A percentile compares a stretch with the other conserved stretches of the same genome.
Conservation (phyloP, 345 rosid genomes). For the Durio zibethinus region DNA sequence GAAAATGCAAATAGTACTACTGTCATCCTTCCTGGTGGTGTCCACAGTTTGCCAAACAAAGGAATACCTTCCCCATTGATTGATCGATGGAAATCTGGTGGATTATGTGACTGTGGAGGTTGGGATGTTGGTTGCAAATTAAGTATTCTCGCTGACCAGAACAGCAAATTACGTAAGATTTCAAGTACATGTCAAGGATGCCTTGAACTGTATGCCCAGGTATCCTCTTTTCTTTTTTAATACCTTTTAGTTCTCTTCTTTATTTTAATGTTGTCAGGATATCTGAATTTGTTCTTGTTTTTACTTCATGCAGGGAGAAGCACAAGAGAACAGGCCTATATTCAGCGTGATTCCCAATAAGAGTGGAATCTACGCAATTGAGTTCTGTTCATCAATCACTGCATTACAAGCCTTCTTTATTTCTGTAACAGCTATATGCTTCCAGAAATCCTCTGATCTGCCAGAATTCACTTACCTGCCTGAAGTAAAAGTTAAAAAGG, state of each 20-base stretch:
- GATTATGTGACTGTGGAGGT: conserved; percentile 91
- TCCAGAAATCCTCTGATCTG: conserved; percentile 36
- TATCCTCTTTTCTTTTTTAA: conserved; percentile 17
- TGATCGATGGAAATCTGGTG: conserved; percentile 71
- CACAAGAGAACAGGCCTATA: conserved; percentile 33
- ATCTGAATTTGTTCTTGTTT: neutral
- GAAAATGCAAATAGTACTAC: conserved; percentile 28
- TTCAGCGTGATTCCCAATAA: conserved; percentile 53
- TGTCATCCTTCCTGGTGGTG: conserved; percentile 72
- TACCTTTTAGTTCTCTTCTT: neutral
- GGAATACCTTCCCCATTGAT: conserved; percentile 64
- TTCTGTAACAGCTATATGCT: conserved; percentile 45
- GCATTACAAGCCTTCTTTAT: conserved; percentile 69
- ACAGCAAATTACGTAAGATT: conserved; percentile 16
- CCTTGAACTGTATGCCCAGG: conserved; percentile 60
- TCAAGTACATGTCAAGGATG: conserved; percentile 22
- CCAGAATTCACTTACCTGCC: conserved; percentile 13
- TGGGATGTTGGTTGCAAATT: conserved; percentile 94
- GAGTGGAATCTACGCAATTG: conserved; percentile 59
- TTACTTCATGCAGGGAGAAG: conserved; percentile 34
- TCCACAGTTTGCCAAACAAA: conserved; percentile 64
- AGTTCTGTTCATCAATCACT: conserved; percentile 58
- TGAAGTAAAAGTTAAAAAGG: conserved; percentile 25
- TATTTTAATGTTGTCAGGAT: neutral
- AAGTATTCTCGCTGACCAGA: conserved; percentile 41